phyloP scores from a whole-genome alignment of 805 yeast species.

The Starmera quercuum region DNA sequence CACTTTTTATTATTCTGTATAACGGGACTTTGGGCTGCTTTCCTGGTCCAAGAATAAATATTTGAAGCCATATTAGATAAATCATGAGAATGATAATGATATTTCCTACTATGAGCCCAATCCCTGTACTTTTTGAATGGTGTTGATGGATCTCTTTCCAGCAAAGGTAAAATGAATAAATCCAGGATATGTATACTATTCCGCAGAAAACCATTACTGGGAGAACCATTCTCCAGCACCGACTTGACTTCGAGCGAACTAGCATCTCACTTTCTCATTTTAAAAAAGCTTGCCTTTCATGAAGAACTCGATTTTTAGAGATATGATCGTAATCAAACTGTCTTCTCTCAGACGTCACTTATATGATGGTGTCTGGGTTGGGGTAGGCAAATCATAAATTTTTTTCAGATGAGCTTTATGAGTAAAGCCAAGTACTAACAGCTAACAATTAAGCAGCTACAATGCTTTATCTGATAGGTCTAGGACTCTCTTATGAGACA shows the following conservation, averaged over 20 bases:
- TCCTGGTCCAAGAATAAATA: slow-evolving; percentile 55
- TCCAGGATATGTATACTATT: slow-evolving; percentile 16
- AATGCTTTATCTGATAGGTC: slow-evolving; percentile 87
- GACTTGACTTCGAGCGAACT: too few relatives aligned
- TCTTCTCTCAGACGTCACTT: too few relatives aligned
- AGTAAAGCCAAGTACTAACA: neutral
- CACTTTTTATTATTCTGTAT: slow-evolving; percentile 20
- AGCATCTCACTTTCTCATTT: too few relatives aligned
- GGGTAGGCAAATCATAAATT: neutral
- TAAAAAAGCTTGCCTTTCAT: too few relatives aligned
- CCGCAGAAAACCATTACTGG: slow-evolving; percentile 7
- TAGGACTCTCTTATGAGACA: slow-evolving; percentile 81
- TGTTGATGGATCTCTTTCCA: slow-evolving; percentile 19
- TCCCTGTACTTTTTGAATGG: slow-evolving; percentile 20
- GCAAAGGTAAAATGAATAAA: slow-evolving; percentile 20
- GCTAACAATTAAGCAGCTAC: slow-evolving; percentile 2
- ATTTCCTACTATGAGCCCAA: slow-evolving; percentile 24
- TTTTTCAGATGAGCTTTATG: too few relatives aligned
- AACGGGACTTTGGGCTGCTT: slow-evolving; percentile 30
- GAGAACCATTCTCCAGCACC: neutral
- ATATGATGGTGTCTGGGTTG: neutral
- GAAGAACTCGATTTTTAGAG: too few relatives aligned
- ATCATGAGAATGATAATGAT: slow-evolving; percentile 21
- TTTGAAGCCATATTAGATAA: slow-evolving; percentile 34
- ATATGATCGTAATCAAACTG: too few relatives aligned